Evolutionary conservation across 2,329 filamentous ascomycete genomes (phyloP), one percentile per base, ranked within the genome.

Genomic region (Cladosporium sp.): DNA sequence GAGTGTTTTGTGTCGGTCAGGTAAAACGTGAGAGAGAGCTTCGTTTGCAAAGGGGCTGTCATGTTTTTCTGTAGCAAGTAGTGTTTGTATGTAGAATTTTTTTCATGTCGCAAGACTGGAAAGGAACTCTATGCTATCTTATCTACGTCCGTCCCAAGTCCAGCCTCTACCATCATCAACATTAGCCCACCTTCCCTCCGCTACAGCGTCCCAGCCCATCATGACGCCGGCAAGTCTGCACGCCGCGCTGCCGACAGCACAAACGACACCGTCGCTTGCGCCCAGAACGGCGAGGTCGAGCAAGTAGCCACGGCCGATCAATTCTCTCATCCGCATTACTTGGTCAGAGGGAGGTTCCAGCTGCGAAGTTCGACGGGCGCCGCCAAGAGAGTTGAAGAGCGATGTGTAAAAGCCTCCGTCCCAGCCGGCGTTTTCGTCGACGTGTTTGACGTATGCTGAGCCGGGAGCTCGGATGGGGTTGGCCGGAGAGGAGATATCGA

Each of bases 321-420:
- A 77, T 71, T 88, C 86, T 48, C 91, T 80, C 64, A 95, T 75
- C 64, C 81, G 77, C 63, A 89, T 76, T n/a, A 87, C 85, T 57
- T 73, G 68, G 68, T 74, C 35, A 67, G 73, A 58, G 12, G 55
- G 59, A 19, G 52, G 51, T 13, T 32, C 39, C 15, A 28, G 34
- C 2, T 22, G 34, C 0, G 40, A 35, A n/a, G 28, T 8, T n/a
- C 19, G 9, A 45, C 9, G 19, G 6, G 8, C 35, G 3, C 72
- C 20, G 3, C 89, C 91, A 1, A 95, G 77, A 51, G 85, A 87
- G 84, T 88, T 92, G 73, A 95, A 95, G 74, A 94, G 86, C 65
- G 84, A 82, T 13, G 83, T 81, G 73, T 88, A 95, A 77, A 95
- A 96, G 1, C 91, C 91, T 17, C 91, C 90, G 70, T 95, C 90